These are phyloP conservation scores for Solanum sparsipilum DNA, from an alignment of 257 asterid genomes.

Conservation along the genomic window DNA sequence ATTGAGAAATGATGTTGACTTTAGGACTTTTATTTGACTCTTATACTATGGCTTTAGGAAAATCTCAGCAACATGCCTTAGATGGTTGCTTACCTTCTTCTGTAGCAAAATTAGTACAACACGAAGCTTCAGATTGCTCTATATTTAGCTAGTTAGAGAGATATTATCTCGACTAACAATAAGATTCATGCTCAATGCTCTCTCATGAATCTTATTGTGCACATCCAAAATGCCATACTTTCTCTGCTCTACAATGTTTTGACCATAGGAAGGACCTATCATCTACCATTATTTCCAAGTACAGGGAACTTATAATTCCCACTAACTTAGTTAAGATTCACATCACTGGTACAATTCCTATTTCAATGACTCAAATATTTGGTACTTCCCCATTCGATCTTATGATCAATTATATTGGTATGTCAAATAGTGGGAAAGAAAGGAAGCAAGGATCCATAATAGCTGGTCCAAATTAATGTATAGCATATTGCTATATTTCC, in stretches of 20 bases:
- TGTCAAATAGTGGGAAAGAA: background rate
- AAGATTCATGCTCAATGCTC: background rate
- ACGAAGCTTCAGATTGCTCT: background rate
- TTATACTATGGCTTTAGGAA: background rate
- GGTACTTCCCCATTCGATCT: background rate
- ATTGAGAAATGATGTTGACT: background rate
- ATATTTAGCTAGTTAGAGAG: background rate
- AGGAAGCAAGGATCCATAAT: background rate
- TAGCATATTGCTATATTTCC: background rate
- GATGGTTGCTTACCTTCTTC: background rate
- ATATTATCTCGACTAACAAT: background rate
- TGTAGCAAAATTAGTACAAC: background rate
- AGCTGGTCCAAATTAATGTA: background rate
- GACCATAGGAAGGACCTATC: background rate
- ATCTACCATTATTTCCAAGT: background rate
- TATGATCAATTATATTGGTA: background rate
- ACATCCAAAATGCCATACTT: background rate
- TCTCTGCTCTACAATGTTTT: background rate
- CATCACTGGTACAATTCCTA: background rate
- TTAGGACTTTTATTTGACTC: background rate
- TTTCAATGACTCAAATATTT: background rate
- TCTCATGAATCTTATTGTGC: background rate
- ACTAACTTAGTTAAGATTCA: background rate
- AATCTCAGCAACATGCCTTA: background rate
- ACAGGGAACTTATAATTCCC: background rate